Evolutionary conservation across 192 early-diverging fungal genomes (phyloP).

Genomic region (Polychytrium aggregatum): DNA sequence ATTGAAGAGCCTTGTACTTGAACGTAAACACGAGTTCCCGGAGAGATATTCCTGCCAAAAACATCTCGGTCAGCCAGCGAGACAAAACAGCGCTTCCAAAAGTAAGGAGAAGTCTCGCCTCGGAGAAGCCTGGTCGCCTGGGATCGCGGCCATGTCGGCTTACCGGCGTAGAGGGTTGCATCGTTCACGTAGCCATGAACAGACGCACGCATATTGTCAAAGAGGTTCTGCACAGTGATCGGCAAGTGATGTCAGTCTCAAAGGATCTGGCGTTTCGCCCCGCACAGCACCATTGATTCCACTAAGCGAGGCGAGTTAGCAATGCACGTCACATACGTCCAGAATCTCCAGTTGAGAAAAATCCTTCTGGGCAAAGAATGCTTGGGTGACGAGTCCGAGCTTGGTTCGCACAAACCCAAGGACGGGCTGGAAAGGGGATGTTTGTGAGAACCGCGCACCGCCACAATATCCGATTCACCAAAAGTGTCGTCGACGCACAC

Average conservation of each 20-base stretch:
- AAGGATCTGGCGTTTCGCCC: no score
- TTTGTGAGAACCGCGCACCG: no score
- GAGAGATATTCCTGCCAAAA: constrained; percentile 46
- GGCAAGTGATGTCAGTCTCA: no score
- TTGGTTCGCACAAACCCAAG: constrained; percentile 59
- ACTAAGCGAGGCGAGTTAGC: no score
- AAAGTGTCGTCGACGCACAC: no score
- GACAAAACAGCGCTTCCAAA: not conserved
- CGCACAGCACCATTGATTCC: no score
- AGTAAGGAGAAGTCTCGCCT: not conserved
- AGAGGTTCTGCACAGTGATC: constrained; percentile 46
- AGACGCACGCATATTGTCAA: constrained; percentile 40
- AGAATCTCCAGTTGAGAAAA: constrained; percentile 71
- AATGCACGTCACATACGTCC: constrained; percentile 28
- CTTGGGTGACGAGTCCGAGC: constrained; percentile 63
- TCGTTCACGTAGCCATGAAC: constrained; percentile 48
- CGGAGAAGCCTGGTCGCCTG: not conserved
- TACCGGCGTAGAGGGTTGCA: constrained; percentile 57
- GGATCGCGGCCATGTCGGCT: not conserved
- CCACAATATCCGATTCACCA: no score
- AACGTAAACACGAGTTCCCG: constrained; percentile 62
- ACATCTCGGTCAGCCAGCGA: constrained; percentile 1
- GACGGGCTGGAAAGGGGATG: constrained; percentile 44
- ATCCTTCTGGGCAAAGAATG: constrained; percentile 68
- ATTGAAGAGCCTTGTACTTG: constrained; percentile 59